Conservation (phyloP, 495 filamentous ascomycete genomes). For the Polyplosphaeria fusca region DNA sequence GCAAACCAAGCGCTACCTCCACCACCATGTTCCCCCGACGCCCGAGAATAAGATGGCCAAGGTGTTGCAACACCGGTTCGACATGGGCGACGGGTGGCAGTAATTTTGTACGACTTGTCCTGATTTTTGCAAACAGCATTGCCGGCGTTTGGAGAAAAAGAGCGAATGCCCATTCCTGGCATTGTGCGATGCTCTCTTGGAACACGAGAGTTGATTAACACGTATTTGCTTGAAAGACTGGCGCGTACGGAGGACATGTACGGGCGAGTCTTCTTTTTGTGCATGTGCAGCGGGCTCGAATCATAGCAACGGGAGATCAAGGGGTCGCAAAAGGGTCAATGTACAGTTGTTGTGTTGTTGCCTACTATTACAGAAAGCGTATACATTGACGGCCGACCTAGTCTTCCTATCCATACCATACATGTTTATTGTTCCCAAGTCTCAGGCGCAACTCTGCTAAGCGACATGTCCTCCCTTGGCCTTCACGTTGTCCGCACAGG, state of each 20-base stretch:
- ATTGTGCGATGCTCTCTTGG: neutral
- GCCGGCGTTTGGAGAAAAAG: neutral
- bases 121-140: neutral
- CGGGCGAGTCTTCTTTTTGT: no score
- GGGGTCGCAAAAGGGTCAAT: no score
- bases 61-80: conserved; percentile 33
- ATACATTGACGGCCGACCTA: no score
- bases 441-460: neutral
- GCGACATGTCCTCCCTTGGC: neutral
- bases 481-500: neutral
- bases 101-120: neutral
- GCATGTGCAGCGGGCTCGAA: no score
- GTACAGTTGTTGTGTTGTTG: no score
- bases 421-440: no score
- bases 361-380: no score
- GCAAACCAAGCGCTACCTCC: conserved; percentile 26
- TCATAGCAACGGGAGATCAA: no score
- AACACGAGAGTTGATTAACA: neutral
- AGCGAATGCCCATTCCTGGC: neutral
- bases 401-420: no score
- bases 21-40: conserved; percentile 38
- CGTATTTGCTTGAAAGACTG: no score
- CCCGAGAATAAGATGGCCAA: conserved; percentile 26
- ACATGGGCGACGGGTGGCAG: conserved; percentile 37
- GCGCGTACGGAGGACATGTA: no score